Conservation (phyloP, 345 rosid species). For the Ricinus communis region DNA sequence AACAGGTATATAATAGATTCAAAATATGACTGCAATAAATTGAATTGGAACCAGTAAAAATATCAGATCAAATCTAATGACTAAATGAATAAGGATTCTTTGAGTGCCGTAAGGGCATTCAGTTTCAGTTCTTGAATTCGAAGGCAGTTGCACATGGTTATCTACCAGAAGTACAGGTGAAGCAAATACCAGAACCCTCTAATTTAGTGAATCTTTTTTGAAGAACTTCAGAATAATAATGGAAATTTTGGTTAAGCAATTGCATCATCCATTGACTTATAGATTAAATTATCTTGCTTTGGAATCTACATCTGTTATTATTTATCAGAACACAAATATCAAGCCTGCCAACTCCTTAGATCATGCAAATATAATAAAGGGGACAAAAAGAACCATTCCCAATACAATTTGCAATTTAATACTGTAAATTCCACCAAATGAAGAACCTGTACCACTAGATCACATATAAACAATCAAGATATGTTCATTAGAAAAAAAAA, state of each 20-base stretch:
- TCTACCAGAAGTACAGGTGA: conserved; percentile 5
- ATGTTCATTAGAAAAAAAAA: too few relatives aligned
- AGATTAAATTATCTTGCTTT: conserved; percentile 17
- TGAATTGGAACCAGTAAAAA: too few relatives aligned
- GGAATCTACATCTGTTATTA: conserved; percentile 9
- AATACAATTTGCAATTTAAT: conserved; percentile 7
- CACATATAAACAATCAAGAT: too few relatives aligned
- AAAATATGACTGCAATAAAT: neutral
- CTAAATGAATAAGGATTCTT: neutral
- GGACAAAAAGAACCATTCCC: conserved; percentile 19
- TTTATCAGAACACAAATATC: conserved; percentile 8
- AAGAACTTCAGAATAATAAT: neutral
- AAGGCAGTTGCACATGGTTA: conserved; percentile 38
- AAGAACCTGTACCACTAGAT: conserved; percentile 11
- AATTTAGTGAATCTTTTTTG: neutral
- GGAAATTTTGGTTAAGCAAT: conserved; percentile 1
- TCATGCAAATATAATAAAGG: conserved; percentile 7
- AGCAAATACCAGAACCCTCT: conserved; percentile 12
- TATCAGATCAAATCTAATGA: neutral
- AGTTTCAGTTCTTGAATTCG: conserved; percentile 1
- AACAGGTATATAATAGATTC: conserved; percentile 16
- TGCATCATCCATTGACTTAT: conserved; percentile 23
- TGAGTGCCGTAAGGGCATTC: neutral
- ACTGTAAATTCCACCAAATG: conserved; percentile 12
- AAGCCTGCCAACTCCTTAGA: conserved; percentile 13